These are phyloP conservation scores for Camillea tinctor DNA, from an alignment of 2,329 filamentous ascomycete species.

Conservation along the genomic window DNA sequence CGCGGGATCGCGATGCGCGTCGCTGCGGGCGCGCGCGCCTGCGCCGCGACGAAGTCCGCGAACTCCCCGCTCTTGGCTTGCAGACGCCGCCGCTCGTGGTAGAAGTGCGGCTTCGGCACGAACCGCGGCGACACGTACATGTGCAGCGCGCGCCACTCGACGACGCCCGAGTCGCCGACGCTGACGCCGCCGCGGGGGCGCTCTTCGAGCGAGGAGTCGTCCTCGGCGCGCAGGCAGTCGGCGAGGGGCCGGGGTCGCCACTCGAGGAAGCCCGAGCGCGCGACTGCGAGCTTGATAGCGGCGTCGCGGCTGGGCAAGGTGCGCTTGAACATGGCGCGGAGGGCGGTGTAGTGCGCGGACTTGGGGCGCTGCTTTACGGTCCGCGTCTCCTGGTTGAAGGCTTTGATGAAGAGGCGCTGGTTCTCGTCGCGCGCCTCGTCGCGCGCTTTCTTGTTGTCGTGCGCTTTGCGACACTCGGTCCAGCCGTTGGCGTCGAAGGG, in stretches of 20 bases:
- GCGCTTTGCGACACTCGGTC: constrained; percentile 14
- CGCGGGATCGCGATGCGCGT: constrained; percentile 11
- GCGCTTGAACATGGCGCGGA: neutral
- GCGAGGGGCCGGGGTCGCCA: constrained; percentile 11
- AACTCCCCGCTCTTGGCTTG: constrained; percentile 15
- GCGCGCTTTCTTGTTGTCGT: constrained; percentile 13
- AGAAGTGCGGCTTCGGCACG: constrained; percentile 19
- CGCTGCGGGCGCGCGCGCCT: neutral
- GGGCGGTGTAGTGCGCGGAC: neutral
- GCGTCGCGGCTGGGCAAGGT: neutral
- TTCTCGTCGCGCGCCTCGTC: neutral
- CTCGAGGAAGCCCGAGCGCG: constrained; percentile 9
- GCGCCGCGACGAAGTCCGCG: constrained; percentile 11
- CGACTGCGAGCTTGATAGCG: neutral
- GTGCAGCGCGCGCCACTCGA: constrained; percentile 16
- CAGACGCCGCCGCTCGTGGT: constrained; percentile 17
- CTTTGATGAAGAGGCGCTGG: constrained; percentile 2
- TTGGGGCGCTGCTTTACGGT: neutral
- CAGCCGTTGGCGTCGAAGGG: constrained; percentile 15
- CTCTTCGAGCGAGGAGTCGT: neutral
- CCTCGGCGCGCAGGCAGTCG: constrained; percentile 11
- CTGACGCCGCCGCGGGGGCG: constrained; percentile 4
- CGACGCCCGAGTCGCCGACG: constrained; percentile 10
- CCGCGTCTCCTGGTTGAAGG: neutral
- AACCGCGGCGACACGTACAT: constrained; percentile 11